A percentile compares a stretch with the other conserved stretches of the same genome.
These are phyloP conservation scores for Trichoderma sp. DNA, from an alignment of 2,329 filamentous ascomycete species.

Conservation along the genomic window DNA sequence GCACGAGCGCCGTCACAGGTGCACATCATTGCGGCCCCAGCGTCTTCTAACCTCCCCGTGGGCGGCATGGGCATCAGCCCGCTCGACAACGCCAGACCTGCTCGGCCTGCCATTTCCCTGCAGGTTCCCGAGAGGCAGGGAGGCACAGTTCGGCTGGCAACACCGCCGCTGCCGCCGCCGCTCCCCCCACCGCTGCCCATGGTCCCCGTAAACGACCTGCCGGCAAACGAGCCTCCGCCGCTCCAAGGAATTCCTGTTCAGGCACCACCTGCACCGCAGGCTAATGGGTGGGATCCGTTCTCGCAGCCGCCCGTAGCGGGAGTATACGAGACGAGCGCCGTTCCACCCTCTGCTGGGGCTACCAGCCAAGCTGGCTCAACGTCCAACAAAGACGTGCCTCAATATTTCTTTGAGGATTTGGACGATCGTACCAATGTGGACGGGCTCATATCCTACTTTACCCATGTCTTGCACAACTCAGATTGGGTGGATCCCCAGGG, in stretches of 20 bases:
- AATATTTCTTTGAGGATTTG: slow-evolving; percentile 36
- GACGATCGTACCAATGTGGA: slow-evolving; percentile 55
- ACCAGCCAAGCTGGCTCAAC: neutral
- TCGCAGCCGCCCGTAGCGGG: slow-evolving; percentile 26
- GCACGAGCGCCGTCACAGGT: neutral
- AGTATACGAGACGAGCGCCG: neutral
- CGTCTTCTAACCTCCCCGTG: neutral
- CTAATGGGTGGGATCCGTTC: slow-evolving; percentile 23
- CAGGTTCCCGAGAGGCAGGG: slow-evolving; percentile 51
- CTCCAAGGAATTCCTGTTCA: neutral
- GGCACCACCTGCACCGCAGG: neutral
- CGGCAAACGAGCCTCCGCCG: slow-evolving; percentile 4
- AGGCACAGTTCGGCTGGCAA: slow-evolving; percentile 61
- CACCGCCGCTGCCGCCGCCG: slow-evolving; percentile 44
- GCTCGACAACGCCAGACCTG: slow-evolving; percentile 27
- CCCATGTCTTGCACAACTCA: slow-evolving; percentile 47
- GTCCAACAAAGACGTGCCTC: slow-evolving; percentile 23
- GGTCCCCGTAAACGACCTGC: slow-evolving; percentile 50
- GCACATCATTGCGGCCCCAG: neutral
- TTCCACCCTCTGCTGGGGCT: neutral
- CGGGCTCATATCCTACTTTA: slow-evolving; percentile 54
- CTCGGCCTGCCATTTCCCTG: slow-evolving; percentile 40
- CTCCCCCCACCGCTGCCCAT: slow-evolving; percentile 41
- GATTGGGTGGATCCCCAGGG: slow-evolving; percentile 52
- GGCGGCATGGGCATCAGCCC: neutral